Conservation (phyloP, 192 early-diverging fungal genomes). For the Gamsiella multidivaricata region DNA sequence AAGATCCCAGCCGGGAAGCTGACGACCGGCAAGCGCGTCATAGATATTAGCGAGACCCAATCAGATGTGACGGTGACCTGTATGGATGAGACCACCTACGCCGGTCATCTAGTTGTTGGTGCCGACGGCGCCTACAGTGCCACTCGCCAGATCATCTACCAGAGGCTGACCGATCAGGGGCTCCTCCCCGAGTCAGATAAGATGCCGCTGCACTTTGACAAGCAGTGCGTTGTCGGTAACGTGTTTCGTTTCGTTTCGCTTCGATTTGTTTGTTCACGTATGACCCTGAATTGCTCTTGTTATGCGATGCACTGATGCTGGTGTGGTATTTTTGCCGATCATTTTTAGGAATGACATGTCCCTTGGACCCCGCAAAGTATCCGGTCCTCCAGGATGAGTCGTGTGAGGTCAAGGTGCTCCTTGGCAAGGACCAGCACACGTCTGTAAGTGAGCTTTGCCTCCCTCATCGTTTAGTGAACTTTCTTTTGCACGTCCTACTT, state of each 20-base stretch:
- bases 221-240: conserved; percentile 50
- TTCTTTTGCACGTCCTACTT: background rate
- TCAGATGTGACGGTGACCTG: conserved; percentile 41
- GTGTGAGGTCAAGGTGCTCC: conserved; percentile 49
- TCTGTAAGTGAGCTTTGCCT: conserved; percentile 21
- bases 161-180: conserved; percentile 17
- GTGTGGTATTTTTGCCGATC: too few species aligned
- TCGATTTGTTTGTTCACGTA: too few species aligned
- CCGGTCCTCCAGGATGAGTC: conserved; percentile 38
- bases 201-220: conserved; percentile 39
- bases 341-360: conserved; percentile 44
- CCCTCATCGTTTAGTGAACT: background rate
- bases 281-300: too few species aligned
- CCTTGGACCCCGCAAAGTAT: conserved; percentile 46
- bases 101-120: conserved; percentile 34
- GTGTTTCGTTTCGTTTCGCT: background rate
- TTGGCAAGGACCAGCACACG: conserved; percentile 51
- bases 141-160: conserved; percentile 45
- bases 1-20: conserved; percentile 39
- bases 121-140: conserved; percentile 52
- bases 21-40: conserved; percentile 47
- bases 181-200: conserved; percentile 37
- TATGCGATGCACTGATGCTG: too few species aligned
- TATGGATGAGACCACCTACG: conserved; percentile 48
- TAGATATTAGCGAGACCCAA: conserved; percentile 32